phyloP scores from a whole-genome alignment of 2,329 filamentous ascomycete species.

The Aspergillus eucalypticola region DNA sequence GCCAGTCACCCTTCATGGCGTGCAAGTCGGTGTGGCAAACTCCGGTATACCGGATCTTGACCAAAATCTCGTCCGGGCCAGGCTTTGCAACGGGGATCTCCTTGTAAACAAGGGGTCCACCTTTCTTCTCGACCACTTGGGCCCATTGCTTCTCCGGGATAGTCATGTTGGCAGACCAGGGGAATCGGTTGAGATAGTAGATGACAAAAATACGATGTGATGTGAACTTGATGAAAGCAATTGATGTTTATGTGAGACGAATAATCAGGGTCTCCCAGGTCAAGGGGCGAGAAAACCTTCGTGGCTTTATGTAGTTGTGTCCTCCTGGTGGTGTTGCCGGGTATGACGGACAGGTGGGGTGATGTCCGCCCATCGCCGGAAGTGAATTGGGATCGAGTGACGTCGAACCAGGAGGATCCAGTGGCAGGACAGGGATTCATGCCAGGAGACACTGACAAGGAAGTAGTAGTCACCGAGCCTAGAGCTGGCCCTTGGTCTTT shows the following conservation, averaged over 20 bases:
- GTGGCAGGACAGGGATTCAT: background rate
- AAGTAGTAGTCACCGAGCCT: too few species aligned
- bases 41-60: conserved; percentile 88
- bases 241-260: background rate
- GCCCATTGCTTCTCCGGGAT: conserved; percentile 88
- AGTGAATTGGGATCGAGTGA: conserved; percentile 1
- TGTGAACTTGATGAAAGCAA: background rate
- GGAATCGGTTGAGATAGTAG: background rate
- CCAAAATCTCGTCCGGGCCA: conserved; percentile 83
- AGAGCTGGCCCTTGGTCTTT: too few species aligned
- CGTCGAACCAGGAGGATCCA: background rate
- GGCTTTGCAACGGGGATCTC: conserved; percentile 76
- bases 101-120: conserved; percentile 60
- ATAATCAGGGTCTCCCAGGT: background rate
- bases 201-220: background rate
- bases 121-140: conserved; percentile 81
- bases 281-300: background rate
- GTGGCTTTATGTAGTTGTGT: background rate
- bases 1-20: conserved; percentile 88
- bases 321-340: background rate
- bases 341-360: conserved; percentile 3
- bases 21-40: conserved; percentile 87
- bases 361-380: background rate
- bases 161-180: conserved; percentile 27
- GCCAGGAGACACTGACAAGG: background rate